Base-by-base conservation (phyloP, 768 basidiomycete genomes). In the Suillus lakei region DNA sequence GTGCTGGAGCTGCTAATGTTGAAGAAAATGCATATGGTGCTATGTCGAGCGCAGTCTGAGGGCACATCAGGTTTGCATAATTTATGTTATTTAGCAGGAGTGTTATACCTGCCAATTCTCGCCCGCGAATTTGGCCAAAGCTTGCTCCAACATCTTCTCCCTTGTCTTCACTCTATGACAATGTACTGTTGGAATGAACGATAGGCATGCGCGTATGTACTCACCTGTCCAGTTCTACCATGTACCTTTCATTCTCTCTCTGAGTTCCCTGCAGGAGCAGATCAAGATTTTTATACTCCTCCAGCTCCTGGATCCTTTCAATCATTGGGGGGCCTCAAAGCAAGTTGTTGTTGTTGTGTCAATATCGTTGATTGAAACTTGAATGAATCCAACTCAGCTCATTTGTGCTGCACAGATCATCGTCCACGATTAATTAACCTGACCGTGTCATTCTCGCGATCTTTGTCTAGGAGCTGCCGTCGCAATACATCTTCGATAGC, bases 91-190 rank as follows among this genome's bases (percentile, higher is more conserved):
- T 16, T n/a, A n/a, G n/a, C n/a, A n/a, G n/a, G n/a, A n/a, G n/a
- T n/a, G n/a, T n/a, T n/a, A n/a, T n/a, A n/a, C n/a, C n/a, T 93
- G 91, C 93, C 93, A 95, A 72, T 93, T 90, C 61, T 91, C 88
- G 0, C 93, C 93, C 1, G 86, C 89, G 23, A 93, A 76, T 66
- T 85, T 88, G 7, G 86, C 80, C 18, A 95, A 76, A 59, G 91
- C 90, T 38, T 86, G 83, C 72, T 95, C 93, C 41, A 94, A 84
- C 76, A 86, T 81, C 74, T 91, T 91, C 76, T 92, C 91, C 56
- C 93, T 82, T n/a, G 82, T 82, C 64, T 86, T 91, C 4, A 80
- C 83, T 67, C 90, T 88, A 69, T 8, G 64, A 60, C 43, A 61
- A 34, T 28, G 23, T 38, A 58, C 60, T 38, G 23, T 44, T n/a